Base-by-base conservation (phyloP, 768 basidiomycete species). In the Boletus reticulatus region DNA sequence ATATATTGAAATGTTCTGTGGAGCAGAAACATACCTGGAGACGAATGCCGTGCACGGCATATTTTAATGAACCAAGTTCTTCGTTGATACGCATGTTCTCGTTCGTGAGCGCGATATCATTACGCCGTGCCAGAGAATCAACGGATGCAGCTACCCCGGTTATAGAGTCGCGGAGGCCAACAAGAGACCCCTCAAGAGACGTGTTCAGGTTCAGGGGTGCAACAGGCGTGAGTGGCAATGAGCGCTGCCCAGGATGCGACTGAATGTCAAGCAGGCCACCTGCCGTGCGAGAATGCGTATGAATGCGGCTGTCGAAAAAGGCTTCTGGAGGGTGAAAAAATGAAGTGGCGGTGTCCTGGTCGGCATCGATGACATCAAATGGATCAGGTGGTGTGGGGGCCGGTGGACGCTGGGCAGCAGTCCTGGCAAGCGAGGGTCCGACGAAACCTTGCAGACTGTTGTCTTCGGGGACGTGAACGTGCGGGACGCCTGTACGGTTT, bases 11-110 rank as follows among this genome's bases (percentile, higher is more conserved):
- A 48, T 43, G 34, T 3, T 34, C 2, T 24, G 24, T 52, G 62
- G 53, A 50, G 48, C 48, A 13, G 37, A 37, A 27, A 71, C 80
- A 13, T 53, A 89, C 85, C 81, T 92, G 90, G 78, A 92, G 87
- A 52, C 90, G 78, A 44, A 93, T 68, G 3, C 89, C 90, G 59
- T 92, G 87, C 42, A 92, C 76, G 48, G 78, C 83, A 22, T 80
- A 86, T 48, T 86, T 79, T 47, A 93, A 63, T 20, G 84, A 82
- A 61, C 83, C 81, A 32, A 89, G 76, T 66, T 93, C 90, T 61
- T 93, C 90, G 43, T 82, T 84, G 56, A 87, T 72, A 57, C 89
- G 75, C 65, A 88, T 76, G 44, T 81, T 81, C 69, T 93, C 90
- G 60, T 89, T 87, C 20, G 82, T 78, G 49, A 88, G 70, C 39